Evolutionary conservation across 2,329 filamentous ascomycete species (phyloP), one percentile per base, ranked within the genome.

Genomic region (Zasmidium citrigriseum): DNA sequence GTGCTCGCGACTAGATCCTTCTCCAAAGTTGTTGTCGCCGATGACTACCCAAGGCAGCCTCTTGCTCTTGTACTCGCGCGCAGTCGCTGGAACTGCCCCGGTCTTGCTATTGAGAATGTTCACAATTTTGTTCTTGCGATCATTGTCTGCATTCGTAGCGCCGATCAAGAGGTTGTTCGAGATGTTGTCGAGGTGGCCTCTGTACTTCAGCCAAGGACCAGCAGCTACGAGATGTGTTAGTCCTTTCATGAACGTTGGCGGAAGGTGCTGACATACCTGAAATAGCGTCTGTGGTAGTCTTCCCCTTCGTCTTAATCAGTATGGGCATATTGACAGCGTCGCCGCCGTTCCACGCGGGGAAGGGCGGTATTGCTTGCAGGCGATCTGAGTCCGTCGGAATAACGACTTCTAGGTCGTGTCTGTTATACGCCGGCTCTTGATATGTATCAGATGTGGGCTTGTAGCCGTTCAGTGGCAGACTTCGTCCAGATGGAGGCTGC

Each of bases 131-230:
- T 99, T 99, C 72, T 92, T 93, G 83, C 98, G 91, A 60, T 89
- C 91, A 80, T 98, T 99, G 73, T 90, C 93, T 72, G 89, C 88
- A 82, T 97, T 99, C 81, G 92, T 91, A 72, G 95, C 95, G 82
- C 93, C 93, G 70, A 98, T 97, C 77, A 98, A 80, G 91, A 97
- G 96, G 86, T 98, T 98, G 88, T 98, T 97, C 75, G 93, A 97
- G 82, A 98, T 97, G 86, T 98, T 98, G 86, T 97, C 93, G 73
- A 98, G 85, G 77, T 98, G 93, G 64, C 93, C 93, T 85, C 93
- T 91, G 86, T 97, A 98, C 85, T 97, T 97, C 77, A 98, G 83
- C 93, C 93, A 96, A 62, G 93, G 92, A 67, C 93, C 92, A 68
- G 92, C 93, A 91, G 96, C 34, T 41, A 16, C n/a, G n/a, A n/a